Conservation (phyloP, 1,139 yeast genomes). For the Saccharomyces hybrid region DNA sequence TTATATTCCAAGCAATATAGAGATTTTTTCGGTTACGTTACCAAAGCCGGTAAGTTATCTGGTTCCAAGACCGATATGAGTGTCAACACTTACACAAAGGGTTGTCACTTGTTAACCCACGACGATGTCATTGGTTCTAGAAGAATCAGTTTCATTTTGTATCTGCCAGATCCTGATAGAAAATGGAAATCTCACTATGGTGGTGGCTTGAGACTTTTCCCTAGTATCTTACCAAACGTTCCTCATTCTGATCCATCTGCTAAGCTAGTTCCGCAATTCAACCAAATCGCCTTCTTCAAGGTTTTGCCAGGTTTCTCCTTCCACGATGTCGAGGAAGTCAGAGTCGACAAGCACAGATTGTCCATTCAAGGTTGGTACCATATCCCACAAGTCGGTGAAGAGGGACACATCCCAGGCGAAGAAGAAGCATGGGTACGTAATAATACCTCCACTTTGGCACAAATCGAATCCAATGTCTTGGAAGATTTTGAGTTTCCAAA, state of each 20-base stretch:
- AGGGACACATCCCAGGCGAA: conserved; percentile 73
- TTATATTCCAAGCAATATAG: conserved; percentile 81
- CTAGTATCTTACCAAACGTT: conserved; percentile 80
- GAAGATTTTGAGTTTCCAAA: conserved; percentile 81
- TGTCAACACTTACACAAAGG: conserved; percentile 81
- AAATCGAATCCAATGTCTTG: conserved; percentile 65
- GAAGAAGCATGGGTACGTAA: conserved; percentile 58
- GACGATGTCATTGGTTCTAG: conserved; percentile 97
- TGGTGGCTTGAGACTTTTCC: conserved; percentile 82
- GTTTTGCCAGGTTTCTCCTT: conserved; percentile 95
- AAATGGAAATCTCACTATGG: conserved; percentile 86
- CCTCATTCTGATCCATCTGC: conserved; percentile 71
- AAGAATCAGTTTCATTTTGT: conserved; percentile 83
- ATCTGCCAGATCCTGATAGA: conserved; percentile 86
- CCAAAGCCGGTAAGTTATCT: conserved; percentile 84
- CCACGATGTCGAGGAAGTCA: conserved; percentile 97
- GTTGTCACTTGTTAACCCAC: conserved; percentile 90
- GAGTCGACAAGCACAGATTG: conserved; percentile 78
- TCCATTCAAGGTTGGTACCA: conserved; percentile 99
- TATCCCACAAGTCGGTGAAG: conserved; percentile 88
- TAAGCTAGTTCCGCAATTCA: conserved; percentile 83
- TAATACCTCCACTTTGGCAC: conserved; percentile 71
- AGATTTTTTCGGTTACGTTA: conserved; percentile 68
- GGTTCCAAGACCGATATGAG: conserved; percentile 89
- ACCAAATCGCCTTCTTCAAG: conserved; percentile 89